phyloP scores from a whole-genome alignment of 345 rosid genomes.

The Arabidopsis arenosa region DNA sequence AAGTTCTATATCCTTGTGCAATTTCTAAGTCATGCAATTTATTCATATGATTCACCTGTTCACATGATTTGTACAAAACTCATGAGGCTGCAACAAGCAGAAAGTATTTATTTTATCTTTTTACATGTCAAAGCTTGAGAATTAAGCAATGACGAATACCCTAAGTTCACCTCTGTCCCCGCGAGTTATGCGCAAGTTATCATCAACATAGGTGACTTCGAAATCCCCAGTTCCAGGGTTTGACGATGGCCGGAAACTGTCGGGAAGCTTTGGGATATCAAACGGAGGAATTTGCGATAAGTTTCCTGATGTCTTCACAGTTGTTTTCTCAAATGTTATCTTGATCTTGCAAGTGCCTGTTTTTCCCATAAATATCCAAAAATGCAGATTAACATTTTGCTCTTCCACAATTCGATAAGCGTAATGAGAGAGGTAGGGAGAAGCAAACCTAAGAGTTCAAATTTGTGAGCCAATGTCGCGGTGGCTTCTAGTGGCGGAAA shows the following conservation, averaged over 20 bases:
- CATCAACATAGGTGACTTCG: slow-evolving; percentile 79
- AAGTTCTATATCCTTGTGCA: neutral
- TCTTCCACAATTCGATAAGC: neutral
- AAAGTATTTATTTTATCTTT: neutral
- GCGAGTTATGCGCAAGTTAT: slow-evolving; percentile 75
- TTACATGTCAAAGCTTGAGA: neutral
- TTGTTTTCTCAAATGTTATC: slow-evolving; percentile 80
- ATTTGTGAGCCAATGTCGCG: slow-evolving; percentile 89
- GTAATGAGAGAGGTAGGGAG: neutral
- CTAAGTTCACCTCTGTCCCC: slow-evolving; percentile 90
- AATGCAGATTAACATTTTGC: neutral
- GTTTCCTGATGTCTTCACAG: slow-evolving; percentile 71
- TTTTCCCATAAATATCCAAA: neutral
- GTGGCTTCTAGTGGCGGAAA: slow-evolving; percentile 73
- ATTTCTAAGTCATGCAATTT: neutral
- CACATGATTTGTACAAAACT: slow-evolving; percentile 17
- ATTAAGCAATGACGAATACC: slow-evolving; percentile 68
- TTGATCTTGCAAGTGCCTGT: slow-evolving; percentile 78
- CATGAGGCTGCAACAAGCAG: neutral
- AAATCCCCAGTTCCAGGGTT: slow-evolving; percentile 74
- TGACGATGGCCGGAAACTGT: slow-evolving; percentile 65
- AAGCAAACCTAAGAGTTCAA: slow-evolving; percentile 72
- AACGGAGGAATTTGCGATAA: slow-evolving; percentile 78
- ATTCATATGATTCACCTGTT: neutral
- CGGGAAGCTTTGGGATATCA: slow-evolving; percentile 80